Conservation (phyloP, 495 filamentous ascomycete genomes). For the Glonium stellatum region DNA sequence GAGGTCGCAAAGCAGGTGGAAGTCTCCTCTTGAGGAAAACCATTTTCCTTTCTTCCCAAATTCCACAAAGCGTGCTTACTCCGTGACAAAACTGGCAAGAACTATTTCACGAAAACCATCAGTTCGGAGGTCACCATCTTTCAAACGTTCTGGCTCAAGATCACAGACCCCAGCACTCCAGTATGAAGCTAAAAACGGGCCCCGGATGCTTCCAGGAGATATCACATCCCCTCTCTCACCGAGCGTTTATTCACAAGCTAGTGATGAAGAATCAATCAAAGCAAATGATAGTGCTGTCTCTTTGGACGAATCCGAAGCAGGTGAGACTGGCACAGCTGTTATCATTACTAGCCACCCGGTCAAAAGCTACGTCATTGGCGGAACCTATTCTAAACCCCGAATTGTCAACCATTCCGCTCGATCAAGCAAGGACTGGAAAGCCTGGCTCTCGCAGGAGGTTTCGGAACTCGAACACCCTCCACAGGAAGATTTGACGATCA, state of each 20-base stretch:
- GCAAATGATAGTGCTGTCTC: slow-evolving; percentile 24
- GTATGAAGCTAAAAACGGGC: neutral
- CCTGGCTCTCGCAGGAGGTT: slow-evolving; percentile 34
- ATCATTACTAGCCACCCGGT: slow-evolving; percentile 32
- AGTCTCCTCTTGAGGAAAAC: slow-evolving; percentile 30
- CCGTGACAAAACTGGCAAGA: slow-evolving; percentile 10
- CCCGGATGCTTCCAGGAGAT: slow-evolving; percentile 13
- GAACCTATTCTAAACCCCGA: slow-evolving; percentile 14
- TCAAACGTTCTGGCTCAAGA: neutral
- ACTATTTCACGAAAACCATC: neutral
- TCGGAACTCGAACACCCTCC: slow-evolving; percentile 16
- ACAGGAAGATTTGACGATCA: slow-evolving; percentile 16
- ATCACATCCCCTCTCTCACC: slow-evolving; percentile 31
- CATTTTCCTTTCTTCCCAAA: slow-evolving; percentile 17
- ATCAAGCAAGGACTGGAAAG: slow-evolving; percentile 34
- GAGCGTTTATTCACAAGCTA: slow-evolving; percentile 35
- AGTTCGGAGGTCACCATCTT: neutral
- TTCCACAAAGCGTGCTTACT: slow-evolving; percentile 16
- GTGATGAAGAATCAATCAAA: slow-evolving; percentile 27
- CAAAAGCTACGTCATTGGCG: slow-evolving; percentile 31
- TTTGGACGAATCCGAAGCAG: slow-evolving; percentile 7
- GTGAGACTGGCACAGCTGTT: slow-evolving; percentile 23
- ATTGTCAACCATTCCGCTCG: slow-evolving; percentile 7
- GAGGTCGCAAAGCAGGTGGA: slow-evolving; percentile 31
- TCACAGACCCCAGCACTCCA: neutral